Conservation (phyloP, 352 stramenopile species). For the Blastocystis sp. region DNA sequence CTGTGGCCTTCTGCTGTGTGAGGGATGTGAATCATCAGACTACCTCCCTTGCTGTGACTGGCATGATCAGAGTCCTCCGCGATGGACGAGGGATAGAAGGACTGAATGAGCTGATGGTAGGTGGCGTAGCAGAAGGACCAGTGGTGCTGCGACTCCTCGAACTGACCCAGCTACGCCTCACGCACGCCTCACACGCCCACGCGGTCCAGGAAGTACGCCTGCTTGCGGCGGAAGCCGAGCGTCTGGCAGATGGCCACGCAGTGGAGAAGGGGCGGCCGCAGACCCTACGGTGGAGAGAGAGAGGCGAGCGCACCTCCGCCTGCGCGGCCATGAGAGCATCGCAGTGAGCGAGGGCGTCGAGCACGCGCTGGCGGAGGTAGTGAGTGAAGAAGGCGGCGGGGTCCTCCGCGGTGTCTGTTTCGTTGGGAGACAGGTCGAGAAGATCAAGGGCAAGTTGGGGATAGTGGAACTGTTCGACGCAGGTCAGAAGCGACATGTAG, state of each 20-base stretch:
- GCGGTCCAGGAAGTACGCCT: neutral
- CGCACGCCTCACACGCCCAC: neutral
- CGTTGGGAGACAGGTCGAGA: neutral
- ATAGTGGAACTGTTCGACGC: neutral
- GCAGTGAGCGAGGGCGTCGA: neutral
- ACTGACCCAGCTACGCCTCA: constrained; percentile 35
- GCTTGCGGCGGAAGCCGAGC: constrained; percentile 19
- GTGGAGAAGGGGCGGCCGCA: neutral
- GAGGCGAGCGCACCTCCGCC: neutral
- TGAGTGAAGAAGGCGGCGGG: constrained; percentile 1
- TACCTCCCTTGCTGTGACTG: too few relatives aligned
- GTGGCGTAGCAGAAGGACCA: constrained; percentile 40
- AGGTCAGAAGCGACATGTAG: neutral
- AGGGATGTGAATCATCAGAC: too few relatives aligned
- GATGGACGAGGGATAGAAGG: neutral
- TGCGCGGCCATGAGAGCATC: constrained; percentile 23
- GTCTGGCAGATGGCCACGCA: constrained; percentile 16
- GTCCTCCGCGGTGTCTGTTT: neutral
- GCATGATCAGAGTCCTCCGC: too few relatives aligned
- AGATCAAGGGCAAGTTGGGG: neutral
- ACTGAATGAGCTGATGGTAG: neutral
- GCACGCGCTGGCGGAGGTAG: neutral
- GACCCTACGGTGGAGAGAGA: neutral
- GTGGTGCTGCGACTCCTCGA: constrained; percentile 21
- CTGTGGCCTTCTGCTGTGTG: too few relatives aligned